Evolutionary conservation across 768 basidiomycete genomes (phyloP), one percentile per base, ranked within the genome.

Genomic region (Amanita phalloides): DNA sequence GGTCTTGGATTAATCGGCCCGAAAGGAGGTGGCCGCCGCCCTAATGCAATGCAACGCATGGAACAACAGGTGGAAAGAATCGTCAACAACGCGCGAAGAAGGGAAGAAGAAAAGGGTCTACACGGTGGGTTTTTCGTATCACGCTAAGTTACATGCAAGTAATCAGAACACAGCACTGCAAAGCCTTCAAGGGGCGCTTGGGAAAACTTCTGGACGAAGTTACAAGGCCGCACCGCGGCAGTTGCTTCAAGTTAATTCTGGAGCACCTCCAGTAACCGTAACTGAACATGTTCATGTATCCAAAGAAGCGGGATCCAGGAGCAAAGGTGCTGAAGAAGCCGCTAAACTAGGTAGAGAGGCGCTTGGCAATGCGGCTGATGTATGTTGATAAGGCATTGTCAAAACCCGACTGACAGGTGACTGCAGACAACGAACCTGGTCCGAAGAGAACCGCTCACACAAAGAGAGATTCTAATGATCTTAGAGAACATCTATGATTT

Each of bases 181-280:
- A 60, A 89, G 80, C 63, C 75, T 95, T 11, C 83, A 96, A 71
- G 94, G 95, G 51, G 96, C 93, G 6, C 77, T 99, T 3, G 96
- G 96, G 6, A 93, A 86, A 67, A 95, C 94, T 1, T 90, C 93
- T 33, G 87, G 91, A 23, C 75, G 95, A 51, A 94, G 92, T 54
- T 90, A 93, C 62, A 93, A 92, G 60, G 91, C 93, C 28, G 94
- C 94, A n/a, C 96, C 96, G 11, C 80, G 95, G 38, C 95, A 96
- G 55, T 80, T 98, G 23, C 76, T 99, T 3, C 92, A 98, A 64
- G 91, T 98, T 7, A 86, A 90, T 54, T 56, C 73, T 37, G 59
- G 64, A 33, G 58, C 67, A n/a, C 74, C 75, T 8, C 74, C 75
- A 8, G 70, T 74, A 39, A 46, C 74, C 55, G 62, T 73, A 56